Percentiles rank a stretch among this genome's conserved stretches.
These are phyloP conservation scores for Carex cristatella DNA, from an alignment of 176 grass and related monocot genomes.

Conservation along the genomic window DNA sequence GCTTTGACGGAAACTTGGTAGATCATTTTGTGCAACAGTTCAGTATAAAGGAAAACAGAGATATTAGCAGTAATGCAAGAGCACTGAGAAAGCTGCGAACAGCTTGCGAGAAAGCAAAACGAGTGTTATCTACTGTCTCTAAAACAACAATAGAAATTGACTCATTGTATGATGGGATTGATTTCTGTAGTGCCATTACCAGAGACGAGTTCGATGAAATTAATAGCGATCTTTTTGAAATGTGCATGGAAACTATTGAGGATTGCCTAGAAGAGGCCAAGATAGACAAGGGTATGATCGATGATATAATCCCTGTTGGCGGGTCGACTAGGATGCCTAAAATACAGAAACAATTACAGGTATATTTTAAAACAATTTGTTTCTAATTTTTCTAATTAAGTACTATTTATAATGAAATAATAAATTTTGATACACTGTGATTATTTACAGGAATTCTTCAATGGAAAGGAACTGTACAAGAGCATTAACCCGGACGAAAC, in stretches of 20 bases:
- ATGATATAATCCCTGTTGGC: constrained; percentile 22
- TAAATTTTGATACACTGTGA: neutral
- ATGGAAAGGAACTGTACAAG: constrained; percentile 24
- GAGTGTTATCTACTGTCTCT: constrained; percentile 21
- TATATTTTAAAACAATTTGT: neutral
- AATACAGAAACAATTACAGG: constrained; percentile 23
- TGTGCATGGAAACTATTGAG: constrained; percentile 20
- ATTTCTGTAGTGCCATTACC: constrained; percentile 20
- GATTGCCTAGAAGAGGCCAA: constrained; percentile 16
- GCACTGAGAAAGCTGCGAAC: constrained; percentile 13
- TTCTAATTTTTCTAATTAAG: neutral
- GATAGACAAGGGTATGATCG: constrained; percentile 9
- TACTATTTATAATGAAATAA: neutral
- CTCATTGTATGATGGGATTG: constrained; percentile 10
- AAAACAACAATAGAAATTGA: constrained; percentile 26
- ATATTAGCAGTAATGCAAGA: constrained; percentile 21
- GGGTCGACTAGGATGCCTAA: constrained; percentile 26
- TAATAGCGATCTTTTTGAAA: constrained; percentile 20
- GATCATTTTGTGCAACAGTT: constrained; percentile 15
- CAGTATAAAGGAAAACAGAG: neutral
- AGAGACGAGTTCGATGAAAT: constrained; percentile 27
- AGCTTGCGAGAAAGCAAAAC: constrained; percentile 28
- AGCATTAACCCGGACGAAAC: constrained; percentile 25
- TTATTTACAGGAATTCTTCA: constrained; percentile 23
- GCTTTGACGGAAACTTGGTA: constrained; percentile 1